Evolutionary conservation across 1,139 yeast genomes (phyloP).

Genomic region (Hemisphaericaspora xylofermentans): DNA sequence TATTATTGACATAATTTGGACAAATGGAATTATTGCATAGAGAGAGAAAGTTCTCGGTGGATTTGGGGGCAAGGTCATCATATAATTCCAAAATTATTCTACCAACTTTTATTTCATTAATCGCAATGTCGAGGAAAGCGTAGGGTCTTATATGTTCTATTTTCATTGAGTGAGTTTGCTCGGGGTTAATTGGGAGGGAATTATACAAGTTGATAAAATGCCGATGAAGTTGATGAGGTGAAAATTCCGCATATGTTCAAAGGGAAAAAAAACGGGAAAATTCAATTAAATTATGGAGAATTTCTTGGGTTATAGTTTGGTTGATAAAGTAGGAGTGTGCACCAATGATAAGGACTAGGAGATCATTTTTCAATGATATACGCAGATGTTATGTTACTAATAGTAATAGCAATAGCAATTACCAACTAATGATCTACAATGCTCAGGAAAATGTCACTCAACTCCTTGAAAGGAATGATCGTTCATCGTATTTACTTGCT

Average conservation of each 20-base stretch:
- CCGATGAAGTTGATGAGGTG: neutral
- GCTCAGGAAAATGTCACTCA: constrained; percentile 46
- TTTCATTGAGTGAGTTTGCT: constrained; percentile 23
- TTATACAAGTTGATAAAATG: neutral
- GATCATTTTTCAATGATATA: neutral
- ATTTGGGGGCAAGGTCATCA: constrained; percentile 55
- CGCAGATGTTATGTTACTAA: neutral
- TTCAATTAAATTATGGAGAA: too few relatives aligned
- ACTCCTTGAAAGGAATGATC: constrained; percentile 48
- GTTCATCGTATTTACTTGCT: constrained; percentile 65
- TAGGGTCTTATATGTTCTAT: constrained; percentile 31
- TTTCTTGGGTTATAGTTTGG: too few relatives aligned
- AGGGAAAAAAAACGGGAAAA: too few relatives aligned
- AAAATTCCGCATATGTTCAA: too few relatives aligned
- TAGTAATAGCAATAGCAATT: constrained; percentile 5
- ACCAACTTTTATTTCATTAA: constrained; percentile 50
- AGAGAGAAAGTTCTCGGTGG: constrained; percentile 52
- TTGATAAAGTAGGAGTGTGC: too few relatives aligned
- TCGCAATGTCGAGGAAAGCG: constrained; percentile 59
- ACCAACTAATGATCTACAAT: constrained; percentile 22
- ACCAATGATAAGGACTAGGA: constrained; percentile 1
- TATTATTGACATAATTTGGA: constrained; percentile 39
- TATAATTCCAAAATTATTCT: constrained; percentile 64
- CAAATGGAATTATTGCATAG: constrained; percentile 34
- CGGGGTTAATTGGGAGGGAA: neutral